Percentiles rank a stretch among this genome's conserved stretches.
Evolutionary conservation across 208 protist genomes (phyloP).

Genomic region (Leishmania tropica): DNA sequence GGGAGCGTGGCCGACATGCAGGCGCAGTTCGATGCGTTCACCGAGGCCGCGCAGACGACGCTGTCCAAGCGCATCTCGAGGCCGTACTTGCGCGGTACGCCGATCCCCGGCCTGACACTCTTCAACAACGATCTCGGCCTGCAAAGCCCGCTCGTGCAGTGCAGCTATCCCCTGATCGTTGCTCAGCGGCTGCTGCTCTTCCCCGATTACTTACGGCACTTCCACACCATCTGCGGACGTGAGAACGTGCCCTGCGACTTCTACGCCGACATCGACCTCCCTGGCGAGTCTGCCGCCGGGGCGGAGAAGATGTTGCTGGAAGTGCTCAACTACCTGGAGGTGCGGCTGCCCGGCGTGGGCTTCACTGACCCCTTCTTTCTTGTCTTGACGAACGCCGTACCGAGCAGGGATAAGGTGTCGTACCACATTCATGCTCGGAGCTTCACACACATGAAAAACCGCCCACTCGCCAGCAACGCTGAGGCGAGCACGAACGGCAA

Average conservation of each 20-base stretch:
- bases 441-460: slow-evolving; percentile 40
- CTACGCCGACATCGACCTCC: slow-evolving; percentile 80
- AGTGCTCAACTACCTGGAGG: slow-evolving; percentile 79
- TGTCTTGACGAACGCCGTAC: slow-evolving; percentile 73
- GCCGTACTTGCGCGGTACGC: slow-evolving; percentile 23
- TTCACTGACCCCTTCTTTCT: slow-evolving; percentile 80
- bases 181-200: slow-evolving; percentile 79
- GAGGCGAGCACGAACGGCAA: background rate
- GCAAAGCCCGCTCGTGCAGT: slow-evolving; percentile 36
- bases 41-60: background rate
- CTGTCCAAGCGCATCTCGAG: background rate
- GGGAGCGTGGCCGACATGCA: slow-evolving; percentile 22
- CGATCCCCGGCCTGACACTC: slow-evolving; percentile 33
- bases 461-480: background rate
- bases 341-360: slow-evolving; percentile 73
- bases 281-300: slow-evolving; percentile 32
- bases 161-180: slow-evolving; percentile 58
- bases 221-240: slow-evolving; percentile 77
- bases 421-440: slow-evolving; percentile 80
- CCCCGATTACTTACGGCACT: slow-evolving; percentile 60
- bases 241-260: slow-evolving; percentile 85
- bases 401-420: slow-evolving; percentile 58
- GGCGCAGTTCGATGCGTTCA: slow-evolving; percentile 23
- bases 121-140: slow-evolving; percentile 60
- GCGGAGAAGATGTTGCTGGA: slow-evolving; percentile 68